Conservation (phyloP, 1,139 yeast species). For the Kodamaea fungicola region DNA sequence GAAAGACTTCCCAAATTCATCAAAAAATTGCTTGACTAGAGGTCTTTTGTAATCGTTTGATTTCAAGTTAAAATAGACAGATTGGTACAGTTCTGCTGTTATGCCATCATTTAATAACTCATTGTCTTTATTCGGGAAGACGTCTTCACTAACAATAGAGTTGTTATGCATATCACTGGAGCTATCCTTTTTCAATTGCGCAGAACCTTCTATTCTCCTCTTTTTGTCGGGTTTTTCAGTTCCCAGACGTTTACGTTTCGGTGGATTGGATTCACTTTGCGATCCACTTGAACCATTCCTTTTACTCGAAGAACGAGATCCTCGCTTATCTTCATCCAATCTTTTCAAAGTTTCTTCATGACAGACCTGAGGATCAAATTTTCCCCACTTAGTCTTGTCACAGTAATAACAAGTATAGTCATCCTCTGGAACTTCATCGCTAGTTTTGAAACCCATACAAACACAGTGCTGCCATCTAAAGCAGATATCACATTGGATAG, state of each 20-base stretch:
- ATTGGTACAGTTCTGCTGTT: slow-evolving; percentile 48
- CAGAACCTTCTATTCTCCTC: slow-evolving; percentile 9
- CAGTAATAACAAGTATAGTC: slow-evolving; percentile 78
- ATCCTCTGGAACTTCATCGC: slow-evolving; percentile 77
- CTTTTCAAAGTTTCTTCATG: slow-evolving; percentile 35
- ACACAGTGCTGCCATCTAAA: slow-evolving; percentile 93
- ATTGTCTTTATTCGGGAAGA: slow-evolving; percentile 37
- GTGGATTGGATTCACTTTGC: background rate
- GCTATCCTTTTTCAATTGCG: slow-evolving; percentile 4
- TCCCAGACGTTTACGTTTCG: slow-evolving; percentile 25
- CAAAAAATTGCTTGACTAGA: slow-evolving; percentile 24
- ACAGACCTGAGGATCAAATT: slow-evolving; percentile 43
- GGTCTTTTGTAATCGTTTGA: slow-evolving; percentile 49
- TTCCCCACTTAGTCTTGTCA: slow-evolving; percentile 53
- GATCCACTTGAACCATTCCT: background rate
- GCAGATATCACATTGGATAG: slow-evolving; percentile 90
- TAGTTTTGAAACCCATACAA: slow-evolving; percentile 75
- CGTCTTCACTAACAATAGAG: slow-evolving; percentile 9
- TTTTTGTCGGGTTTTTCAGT: slow-evolving; percentile 25
- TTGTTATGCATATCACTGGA: slow-evolving; percentile 1
- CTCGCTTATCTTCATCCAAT: slow-evolving; percentile 13
- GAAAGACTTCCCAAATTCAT: slow-evolving; percentile 21
- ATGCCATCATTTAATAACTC: slow-evolving; percentile 39
- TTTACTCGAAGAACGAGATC: background rate
- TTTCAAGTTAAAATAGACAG: slow-evolving; percentile 46